Evolutionary conservation across 257 asterid species (phyloP).

Genomic region (Solanum boliviense): DNA sequence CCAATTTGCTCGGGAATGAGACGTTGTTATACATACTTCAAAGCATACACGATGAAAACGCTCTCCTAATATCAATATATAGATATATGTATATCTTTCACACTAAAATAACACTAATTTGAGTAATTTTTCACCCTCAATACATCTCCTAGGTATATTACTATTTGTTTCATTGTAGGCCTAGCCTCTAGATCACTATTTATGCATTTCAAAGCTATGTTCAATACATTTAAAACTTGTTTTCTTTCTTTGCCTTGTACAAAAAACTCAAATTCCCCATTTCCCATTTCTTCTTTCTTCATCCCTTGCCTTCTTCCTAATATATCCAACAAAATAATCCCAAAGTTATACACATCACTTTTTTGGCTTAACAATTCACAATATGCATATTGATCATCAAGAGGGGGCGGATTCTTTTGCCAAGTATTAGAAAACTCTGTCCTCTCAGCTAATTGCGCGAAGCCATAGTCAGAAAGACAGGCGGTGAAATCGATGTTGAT

Average conservation of each 20-base stretch:
- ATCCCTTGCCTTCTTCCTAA: conserved; percentile 16
- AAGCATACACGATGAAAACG: neutral
- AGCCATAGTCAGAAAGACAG: conserved; percentile 36
- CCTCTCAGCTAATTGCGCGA: conserved; percentile 30
- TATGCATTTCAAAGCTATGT: conserved; percentile 26
- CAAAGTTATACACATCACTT: conserved; percentile 40
- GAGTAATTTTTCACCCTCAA: neutral
- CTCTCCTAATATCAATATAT: neutral
- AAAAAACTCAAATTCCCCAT: conserved; percentile 11
- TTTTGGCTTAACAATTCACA: conserved; percentile 12
- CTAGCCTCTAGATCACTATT: conserved; percentile 17
- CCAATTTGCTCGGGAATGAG: neutral
- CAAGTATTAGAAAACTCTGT: conserved; percentile 17
- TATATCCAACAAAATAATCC: conserved; percentile 35
- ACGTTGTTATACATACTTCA: neutral
- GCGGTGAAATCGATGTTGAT: conserved; percentile 40
- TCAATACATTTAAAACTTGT: conserved; percentile 14
- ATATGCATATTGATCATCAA: neutral
- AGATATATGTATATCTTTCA: neutral
- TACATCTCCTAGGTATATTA: neutral
- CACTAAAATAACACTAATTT: neutral
- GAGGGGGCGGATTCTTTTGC: neutral
- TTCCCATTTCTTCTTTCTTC: neutral
- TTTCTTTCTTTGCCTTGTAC: conserved; percentile 11
- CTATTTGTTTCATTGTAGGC: conserved; percentile 25